Conservation (phyloP, 1,284 basidiomycete genomes). For the Gymnopus androsaceus region DNA sequence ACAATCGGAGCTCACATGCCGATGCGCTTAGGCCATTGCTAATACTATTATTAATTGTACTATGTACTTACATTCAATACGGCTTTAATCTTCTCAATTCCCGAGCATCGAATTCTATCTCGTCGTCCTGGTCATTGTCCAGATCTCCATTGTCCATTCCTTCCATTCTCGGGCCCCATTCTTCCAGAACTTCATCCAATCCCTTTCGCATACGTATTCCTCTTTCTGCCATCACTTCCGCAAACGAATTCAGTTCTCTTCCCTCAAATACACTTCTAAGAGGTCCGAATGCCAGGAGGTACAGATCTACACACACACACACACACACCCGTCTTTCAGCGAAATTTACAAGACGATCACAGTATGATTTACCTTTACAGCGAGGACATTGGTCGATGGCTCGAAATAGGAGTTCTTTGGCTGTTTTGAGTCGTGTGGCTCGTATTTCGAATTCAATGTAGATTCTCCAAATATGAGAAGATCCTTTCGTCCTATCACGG, state of each 20-base stretch:
- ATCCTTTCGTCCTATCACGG: conserved; percentile 61
- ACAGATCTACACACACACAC: conserved; percentile 66
- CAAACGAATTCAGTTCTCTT: conserved; percentile 69
- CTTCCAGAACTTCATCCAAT: conserved; percentile 63
- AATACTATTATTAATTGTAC: too few relatives aligned
- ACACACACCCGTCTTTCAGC: too few relatives aligned
- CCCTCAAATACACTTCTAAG: conserved; percentile 68
- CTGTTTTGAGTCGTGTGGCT: conserved; percentile 57
- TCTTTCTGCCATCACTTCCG: conserved; percentile 82
- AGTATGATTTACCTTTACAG: conserved; percentile 61
- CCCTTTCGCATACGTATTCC: conserved; percentile 72
- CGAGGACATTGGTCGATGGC: conserved; percentile 84
- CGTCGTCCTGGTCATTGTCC: conserved; percentile 45
- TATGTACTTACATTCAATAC: too few relatives aligned
- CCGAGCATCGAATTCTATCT: conserved; percentile 60
- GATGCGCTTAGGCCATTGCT: too few relatives aligned
- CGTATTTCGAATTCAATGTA: conserved; percentile 84
- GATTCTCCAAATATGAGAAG: conserved; percentile 75
- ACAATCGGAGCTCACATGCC: too few relatives aligned
- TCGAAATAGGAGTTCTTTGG: conserved; percentile 79
- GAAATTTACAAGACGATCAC: conserved; percentile 12
- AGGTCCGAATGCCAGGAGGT: conserved; percentile 81
- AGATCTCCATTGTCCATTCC: conserved; percentile 32
- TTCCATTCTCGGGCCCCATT: conserved; percentile 38
- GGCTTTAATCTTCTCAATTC: conserved; percentile 67